Conservation (phyloP, 192 early-diverging fungal species). For the Entomortierella parvispora region DNA sequence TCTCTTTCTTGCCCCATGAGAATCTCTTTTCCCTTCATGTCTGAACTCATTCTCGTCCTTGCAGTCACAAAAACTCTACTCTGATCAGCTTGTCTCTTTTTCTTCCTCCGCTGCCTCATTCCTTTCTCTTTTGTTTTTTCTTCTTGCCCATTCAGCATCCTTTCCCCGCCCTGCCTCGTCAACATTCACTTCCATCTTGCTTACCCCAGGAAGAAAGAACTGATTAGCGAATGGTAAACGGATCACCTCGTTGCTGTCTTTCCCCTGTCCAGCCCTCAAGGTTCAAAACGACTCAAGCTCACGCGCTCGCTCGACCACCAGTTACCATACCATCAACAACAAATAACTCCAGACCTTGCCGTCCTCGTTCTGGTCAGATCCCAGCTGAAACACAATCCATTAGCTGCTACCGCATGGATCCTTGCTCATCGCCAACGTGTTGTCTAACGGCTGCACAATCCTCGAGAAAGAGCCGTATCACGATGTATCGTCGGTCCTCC, state of each 20-base stretch:
- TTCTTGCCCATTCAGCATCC: not conserved
- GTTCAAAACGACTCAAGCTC: too few species aligned
- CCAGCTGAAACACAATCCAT: too few species aligned
- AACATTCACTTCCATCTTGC: not conserved
- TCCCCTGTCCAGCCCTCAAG: too few species aligned
- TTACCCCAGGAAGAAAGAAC: not conserved
- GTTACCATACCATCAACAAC: too few species aligned
- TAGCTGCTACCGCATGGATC: too few species aligned
- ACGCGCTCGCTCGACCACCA: too few species aligned
- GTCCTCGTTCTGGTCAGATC: too few species aligned
- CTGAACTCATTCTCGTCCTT: not conserved
- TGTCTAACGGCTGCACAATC: not conserved
- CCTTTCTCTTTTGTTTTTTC: slow-evolving; percentile 5
- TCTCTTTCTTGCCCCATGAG: not conserved
- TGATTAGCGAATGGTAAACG: not conserved
- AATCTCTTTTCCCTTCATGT: not conserved
- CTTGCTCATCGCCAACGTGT: too few species aligned
- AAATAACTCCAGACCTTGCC: too few species aligned
- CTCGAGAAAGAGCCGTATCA: not conserved
- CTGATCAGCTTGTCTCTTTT: not conserved
- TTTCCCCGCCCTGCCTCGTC: not conserved
- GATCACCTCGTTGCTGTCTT: not conserved
- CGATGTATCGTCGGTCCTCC: too few species aligned
- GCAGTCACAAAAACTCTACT: not conserved
- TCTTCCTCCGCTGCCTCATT: too few species aligned